Evolutionary conservation across 2,329 filamentous ascomycete genomes (phyloP), one percentile per base, ranked within the genome.

Genomic region (Colletotrichum sp.): DNA sequence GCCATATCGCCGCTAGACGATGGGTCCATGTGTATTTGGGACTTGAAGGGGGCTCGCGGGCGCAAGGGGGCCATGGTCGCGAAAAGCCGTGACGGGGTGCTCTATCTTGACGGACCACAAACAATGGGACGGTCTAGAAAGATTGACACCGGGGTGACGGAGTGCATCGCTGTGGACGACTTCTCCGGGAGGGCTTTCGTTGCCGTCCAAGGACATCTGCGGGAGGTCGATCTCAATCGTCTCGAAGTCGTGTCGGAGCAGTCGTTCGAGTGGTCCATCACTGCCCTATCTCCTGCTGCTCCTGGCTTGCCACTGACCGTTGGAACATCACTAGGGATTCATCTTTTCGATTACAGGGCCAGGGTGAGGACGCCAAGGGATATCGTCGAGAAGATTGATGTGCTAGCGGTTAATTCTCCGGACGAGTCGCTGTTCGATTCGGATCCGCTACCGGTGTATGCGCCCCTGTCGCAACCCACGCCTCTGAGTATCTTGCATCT

Each of bases 11-110:
- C 95, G 3, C 86, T 98, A 9, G 95, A 97, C 72, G 94, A 98
- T 80, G 95, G 95, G 0, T 95, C 94, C 66, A 89, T 98, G n/a
- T 94, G 93, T 77, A 84, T 98, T 8, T 98, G 95, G 95, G 94
- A 98, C 79, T 85, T 94, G 65, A 91, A 89, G 69, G 89, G 89
- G 2, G 89, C 87, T 34, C 84, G 84, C 62, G 83, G 83, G 7
- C 86, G 81, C 75, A 89, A 88, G 76, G 93, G 94, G 3, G 89
- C 87, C 4, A 90, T 97, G 36, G 77, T 94, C 13, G 91, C 90
- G 1, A 89, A 89, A 75, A 97, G 93, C 81, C 84, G 84, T 24
- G 86, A 92, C 0, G 93, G 93, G 0, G 86, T 96, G 11, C 86
- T 98, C 18, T 92, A 92, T 69, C 84, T 87, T n/a, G 87, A 88